These are phyloP conservation scores for Trichoderma pleuroti DNA, from an alignment of 2,329 filamentous ascomycete genomes.

Conservation along the genomic window DNA sequence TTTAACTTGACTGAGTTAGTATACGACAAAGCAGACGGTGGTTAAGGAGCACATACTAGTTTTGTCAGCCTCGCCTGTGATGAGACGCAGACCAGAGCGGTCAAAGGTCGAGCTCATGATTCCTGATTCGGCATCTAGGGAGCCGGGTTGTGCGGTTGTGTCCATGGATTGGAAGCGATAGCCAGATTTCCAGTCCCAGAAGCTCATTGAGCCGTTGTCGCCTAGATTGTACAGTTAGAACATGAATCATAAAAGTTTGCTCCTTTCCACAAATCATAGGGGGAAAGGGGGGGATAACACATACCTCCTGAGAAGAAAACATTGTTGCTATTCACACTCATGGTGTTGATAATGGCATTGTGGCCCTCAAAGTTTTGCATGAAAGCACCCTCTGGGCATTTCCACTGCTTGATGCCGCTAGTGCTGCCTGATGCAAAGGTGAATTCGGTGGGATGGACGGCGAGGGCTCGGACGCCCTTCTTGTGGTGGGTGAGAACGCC, in stretches of 20 bases:
- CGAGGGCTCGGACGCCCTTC: conserved; percentile 84
- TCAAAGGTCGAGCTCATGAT: conserved; percentile 95
- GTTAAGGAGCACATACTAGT: conserved; percentile 56
- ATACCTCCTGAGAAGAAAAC: conserved; percentile 83
- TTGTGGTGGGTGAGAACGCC: conserved; percentile 97
- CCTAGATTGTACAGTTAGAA: conserved; percentile 33
- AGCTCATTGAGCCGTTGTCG: conserved; percentile 93
- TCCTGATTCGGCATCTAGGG: conserved; percentile 87
- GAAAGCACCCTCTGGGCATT: conserved; percentile 94
- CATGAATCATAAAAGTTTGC: no score
- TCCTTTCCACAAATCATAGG: not conserved
- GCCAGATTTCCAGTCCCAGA: conserved; percentile 99
- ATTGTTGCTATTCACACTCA: conserved; percentile 91
- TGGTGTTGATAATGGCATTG: conserved; percentile 91
- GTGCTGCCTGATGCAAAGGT: conserved; percentile 93
- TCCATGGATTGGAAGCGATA: conserved; percentile 87
- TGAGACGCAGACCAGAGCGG: conserved; percentile 79
- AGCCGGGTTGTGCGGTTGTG: conserved; percentile 89
- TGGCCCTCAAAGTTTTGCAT: conserved; percentile 99
- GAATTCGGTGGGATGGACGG: conserved; percentile 86
- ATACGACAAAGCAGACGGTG: not conserved
- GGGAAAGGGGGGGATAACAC: conserved; percentile 16
- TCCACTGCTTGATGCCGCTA: conserved; percentile 98
- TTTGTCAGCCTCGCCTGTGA: conserved; percentile 95
- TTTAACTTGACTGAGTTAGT: conserved; percentile 58